Base-by-base conservation (phyloP, 805 yeast species). In the Zygosaccharomyces gambellarensis region DNA sequence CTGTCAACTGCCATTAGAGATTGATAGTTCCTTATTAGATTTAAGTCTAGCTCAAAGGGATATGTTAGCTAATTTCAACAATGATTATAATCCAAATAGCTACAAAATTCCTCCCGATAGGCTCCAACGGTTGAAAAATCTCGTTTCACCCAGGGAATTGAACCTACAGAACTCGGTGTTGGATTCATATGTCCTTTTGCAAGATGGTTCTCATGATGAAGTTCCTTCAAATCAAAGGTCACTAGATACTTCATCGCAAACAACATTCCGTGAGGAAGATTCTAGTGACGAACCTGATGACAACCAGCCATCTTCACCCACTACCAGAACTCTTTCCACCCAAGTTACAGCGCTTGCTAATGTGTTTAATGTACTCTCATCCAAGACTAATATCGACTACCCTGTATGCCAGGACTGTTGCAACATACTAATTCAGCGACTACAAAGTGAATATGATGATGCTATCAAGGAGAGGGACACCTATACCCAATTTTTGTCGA, bases 351-450 rank as follows among this genome's bases (percentile, higher is more conserved):
- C 81, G 0, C 64, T 89, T 30, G 80, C 80, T 2, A 79, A 78
- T 34, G 77, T 92, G 1, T 90, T 88, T 63, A 83, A 85, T 53
- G 73, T 86, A 1, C 67, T 92, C 5, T 83, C 94, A 0, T 73
- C 78, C 4, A 83, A 85, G 52, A 83, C 84, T 45, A 89, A 84
- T 51, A 76, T 92, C 12, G 95, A 88, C 54, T 82, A 81, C 60
- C 99, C 99, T 0, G 80, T 94, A 12, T 92, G 98, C 59, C 75
- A 76, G 22, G 97, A 90, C 39, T 94, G 99, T 65, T 85, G 94
- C 5, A 80, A 76, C 39, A 64, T 76, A 19, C 67, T 92, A 23
- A 71, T 85, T 9, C 81, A 79, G 8, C 83, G 82, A 49, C 74
- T 89, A 64, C 84, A 82, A 59, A 64, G 71, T 10, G 83, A 83